Conservation (phyloP, 441 rosid species). For the Mallotus japonicus region DNA sequence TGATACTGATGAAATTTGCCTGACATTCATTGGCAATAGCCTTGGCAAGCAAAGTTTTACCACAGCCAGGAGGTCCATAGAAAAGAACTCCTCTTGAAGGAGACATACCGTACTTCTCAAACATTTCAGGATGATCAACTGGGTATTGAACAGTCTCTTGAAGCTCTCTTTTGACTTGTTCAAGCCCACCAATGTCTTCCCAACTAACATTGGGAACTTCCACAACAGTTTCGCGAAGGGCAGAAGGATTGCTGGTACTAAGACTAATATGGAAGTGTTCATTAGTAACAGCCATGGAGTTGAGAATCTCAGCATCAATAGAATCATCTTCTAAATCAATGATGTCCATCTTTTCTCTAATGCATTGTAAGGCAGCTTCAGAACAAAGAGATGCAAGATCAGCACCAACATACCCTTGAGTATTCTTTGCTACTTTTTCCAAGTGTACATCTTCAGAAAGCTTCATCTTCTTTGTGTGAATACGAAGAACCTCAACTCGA, state of each 20-base stretch:
- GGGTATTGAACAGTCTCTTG: too few species aligned
- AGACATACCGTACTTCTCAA: neutral
- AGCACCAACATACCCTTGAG: slow-evolving; percentile 61
- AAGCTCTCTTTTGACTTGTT: too few species aligned
- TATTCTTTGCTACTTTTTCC: slow-evolving; percentile 49
- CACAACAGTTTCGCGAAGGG: slow-evolving; percentile 27
- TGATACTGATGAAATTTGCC: slow-evolving; percentile 22
- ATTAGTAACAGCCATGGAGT: slow-evolving; percentile 59
- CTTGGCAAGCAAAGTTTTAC: slow-evolving; percentile 33
- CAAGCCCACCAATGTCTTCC: slow-evolving; percentile 3
- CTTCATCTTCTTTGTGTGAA: slow-evolving; percentile 30
- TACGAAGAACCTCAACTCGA: slow-evolving; percentile 22
- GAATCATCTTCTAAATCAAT: slow-evolving; percentile 61
- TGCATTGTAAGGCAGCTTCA: slow-evolving; percentile 61
- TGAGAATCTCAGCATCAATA: slow-evolving; percentile 61
- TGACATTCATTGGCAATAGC: slow-evolving; percentile 26
- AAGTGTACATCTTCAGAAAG: slow-evolving; percentile 11
- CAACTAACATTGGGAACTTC: slow-evolving; percentile 5
- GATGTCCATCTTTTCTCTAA: slow-evolving; percentile 62
- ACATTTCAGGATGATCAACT: too few species aligned
- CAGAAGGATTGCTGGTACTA: slow-evolving; percentile 29
- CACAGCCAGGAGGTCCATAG: slow-evolving; percentile 33
- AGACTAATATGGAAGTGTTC: slow-evolving; percentile 54
- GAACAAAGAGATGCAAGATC: slow-evolving; percentile 61
- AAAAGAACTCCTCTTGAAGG: slow-evolving; percentile 27